Conservation (phyloP, 805 yeast genomes). For the Spathaspora passalidarum region DNA sequence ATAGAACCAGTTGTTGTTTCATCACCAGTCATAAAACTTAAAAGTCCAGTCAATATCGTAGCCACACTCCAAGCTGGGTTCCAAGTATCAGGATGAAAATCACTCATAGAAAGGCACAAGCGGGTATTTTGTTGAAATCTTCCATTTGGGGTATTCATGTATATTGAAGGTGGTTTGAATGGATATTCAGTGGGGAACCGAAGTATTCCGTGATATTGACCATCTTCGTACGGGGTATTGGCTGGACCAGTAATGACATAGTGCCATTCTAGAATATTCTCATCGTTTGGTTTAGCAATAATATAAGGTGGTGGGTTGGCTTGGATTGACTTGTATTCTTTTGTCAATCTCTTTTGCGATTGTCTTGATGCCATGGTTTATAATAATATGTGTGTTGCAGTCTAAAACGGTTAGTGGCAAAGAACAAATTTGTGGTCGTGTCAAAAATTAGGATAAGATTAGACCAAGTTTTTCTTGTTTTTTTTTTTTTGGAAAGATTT, state of each 20-base stretch:
- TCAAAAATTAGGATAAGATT: neutral
- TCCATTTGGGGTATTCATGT: constrained; percentile 89
- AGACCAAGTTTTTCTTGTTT: neutral
- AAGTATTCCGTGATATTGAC: constrained; percentile 88
- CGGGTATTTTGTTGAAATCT: constrained; percentile 78
- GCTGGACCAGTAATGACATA: constrained; percentile 91
- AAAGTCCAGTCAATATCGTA: constrained; percentile 80
- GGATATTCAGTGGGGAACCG: constrained; percentile 85
- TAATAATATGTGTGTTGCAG: neutral
- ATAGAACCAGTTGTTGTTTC: constrained; percentile 86
- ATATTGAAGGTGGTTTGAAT: constrained; percentile 85
- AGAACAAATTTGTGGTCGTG: neutral
- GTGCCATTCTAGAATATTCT: constrained; percentile 90
- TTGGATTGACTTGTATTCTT: constrained; percentile 76
- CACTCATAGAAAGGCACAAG: constrained; percentile 88
- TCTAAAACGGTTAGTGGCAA: neutral
- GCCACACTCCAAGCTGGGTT: constrained; percentile 95
- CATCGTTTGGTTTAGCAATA: constrained; percentile 81
- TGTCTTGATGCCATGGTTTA: constrained; percentile 36
- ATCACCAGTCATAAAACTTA: constrained; percentile 88
- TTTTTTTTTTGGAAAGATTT: neutral
- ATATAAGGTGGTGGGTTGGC: constrained; percentile 84
- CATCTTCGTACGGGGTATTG: constrained; percentile 78
- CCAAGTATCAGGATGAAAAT: constrained; percentile 93
- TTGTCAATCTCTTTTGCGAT: constrained; percentile 53